These are phyloP conservation scores for Cantharellus anzutake DNA, from an alignment of 768 basidiomycete genomes.

Conservation along the genomic window DNA sequence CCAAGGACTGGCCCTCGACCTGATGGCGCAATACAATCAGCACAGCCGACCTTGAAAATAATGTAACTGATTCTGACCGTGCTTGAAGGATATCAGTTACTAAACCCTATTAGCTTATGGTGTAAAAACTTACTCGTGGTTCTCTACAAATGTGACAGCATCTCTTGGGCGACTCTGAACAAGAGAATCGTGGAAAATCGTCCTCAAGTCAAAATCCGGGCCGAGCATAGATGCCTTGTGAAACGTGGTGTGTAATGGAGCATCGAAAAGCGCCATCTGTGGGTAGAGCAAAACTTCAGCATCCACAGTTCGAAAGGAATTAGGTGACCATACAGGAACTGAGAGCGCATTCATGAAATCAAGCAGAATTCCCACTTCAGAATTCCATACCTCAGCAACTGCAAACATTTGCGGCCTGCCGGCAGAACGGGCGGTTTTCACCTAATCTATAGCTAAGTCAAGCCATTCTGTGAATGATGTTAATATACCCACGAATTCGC, in stretches of 20 bases:
- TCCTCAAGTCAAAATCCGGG: constrained; percentile 53
- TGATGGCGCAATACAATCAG: not conserved
- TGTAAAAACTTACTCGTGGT: constrained; percentile 44
- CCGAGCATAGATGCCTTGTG: constrained; percentile 52
- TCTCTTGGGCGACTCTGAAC: constrained; percentile 50
- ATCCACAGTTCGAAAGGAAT: not conserved
- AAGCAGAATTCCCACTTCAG: constrained; percentile 22
- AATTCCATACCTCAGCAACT: constrained; percentile 71
- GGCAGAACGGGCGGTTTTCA: constrained; percentile 18
- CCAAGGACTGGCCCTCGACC: constrained; percentile 49
- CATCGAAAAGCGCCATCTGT: constrained; percentile 80
- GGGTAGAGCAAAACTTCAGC: constrained; percentile 20
- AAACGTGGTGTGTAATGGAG: constrained; percentile 74
- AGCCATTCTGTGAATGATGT: constrained; percentile 11
- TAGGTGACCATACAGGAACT: constrained; percentile 10
- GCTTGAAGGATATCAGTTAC: not conserved
- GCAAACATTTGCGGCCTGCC: constrained; percentile 33
- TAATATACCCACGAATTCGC: constrained; percentile 37
- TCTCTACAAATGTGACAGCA: constrained; percentile 81
- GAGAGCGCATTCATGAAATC: constrained; percentile 30
- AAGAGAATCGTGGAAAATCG: constrained; percentile 49
- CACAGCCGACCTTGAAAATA: not conserved
- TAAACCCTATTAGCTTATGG: not conserved
- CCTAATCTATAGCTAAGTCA: constrained; percentile 6
- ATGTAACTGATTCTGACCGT: not conserved